phyloP scores from a whole-genome alignment of 225 moss, liverwort and hornwort genomes.

The Antitrichia curtipendula region DNA sequence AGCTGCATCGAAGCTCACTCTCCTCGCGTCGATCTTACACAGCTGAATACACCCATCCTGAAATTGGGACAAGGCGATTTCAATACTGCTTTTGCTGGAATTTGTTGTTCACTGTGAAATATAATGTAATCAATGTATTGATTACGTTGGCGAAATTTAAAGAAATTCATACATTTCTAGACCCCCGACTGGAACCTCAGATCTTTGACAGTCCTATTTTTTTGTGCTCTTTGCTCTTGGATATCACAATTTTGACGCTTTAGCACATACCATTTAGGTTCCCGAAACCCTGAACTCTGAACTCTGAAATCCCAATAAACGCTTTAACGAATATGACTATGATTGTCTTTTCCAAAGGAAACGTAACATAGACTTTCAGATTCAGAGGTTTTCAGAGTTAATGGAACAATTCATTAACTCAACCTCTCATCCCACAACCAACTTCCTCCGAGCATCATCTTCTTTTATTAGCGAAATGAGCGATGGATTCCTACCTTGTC shows the following conservation, averaged over 20 bases:
- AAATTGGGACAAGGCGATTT: not conserved
- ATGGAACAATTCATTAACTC: not conserved
- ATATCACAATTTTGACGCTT: not conserved
- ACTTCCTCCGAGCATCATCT: not conserved
- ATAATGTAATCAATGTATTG: not conserved
- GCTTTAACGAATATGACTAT: not conserved
- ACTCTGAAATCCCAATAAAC: not conserved
- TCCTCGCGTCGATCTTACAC: constrained; percentile 34
- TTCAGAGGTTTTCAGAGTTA: not conserved
- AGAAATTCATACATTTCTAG: not conserved
- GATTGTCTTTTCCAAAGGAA: not conserved
- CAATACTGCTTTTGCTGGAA: not conserved
- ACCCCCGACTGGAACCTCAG: not conserved
- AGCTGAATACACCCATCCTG: constrained; percentile 73
- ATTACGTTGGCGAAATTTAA: not conserved
- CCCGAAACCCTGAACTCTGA: not conserved
- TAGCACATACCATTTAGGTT: not conserved
- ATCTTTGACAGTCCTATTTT: not conserved
- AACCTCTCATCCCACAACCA: not conserved
- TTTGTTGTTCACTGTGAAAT: not conserved
- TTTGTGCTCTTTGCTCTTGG: not conserved
- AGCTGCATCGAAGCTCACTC: constrained; percentile 47
- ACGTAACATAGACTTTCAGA: not conserved
- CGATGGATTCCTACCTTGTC: constrained; percentile 36
- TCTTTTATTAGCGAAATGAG: not conserved